A percentile compares a stretch with the other conserved stretches of the same genome.
Evolutionary conservation across 345 rosid species (phyloP).

Genomic region (Pistacia vera): DNA sequence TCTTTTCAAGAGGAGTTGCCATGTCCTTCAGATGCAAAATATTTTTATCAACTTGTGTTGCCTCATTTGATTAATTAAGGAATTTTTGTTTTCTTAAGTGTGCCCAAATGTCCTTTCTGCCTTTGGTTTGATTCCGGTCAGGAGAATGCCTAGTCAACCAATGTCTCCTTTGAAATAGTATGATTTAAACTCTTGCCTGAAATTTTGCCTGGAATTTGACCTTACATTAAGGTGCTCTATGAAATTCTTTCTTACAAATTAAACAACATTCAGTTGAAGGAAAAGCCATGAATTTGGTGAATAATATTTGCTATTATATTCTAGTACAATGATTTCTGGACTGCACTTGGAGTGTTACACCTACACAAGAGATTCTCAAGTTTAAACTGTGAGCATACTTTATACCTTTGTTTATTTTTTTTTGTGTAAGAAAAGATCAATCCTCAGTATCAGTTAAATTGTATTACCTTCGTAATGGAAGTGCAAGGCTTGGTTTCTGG

Average conservation of each 20-base stretch:
- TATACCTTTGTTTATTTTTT: neutral
- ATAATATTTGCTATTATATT: too few relatives aligned
- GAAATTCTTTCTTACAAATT: too few relatives aligned
- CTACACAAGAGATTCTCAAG: neutral
- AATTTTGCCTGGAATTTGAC: too few relatives aligned
- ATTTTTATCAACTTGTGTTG: neutral
- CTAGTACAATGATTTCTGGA: too few relatives aligned
- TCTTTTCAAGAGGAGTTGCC: neutral
- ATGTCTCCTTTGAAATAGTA: too few relatives aligned
- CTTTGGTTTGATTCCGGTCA: neutral
- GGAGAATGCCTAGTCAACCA: neutral
- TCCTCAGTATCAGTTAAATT: conserved; percentile 80
- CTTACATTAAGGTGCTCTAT: too few relatives aligned
- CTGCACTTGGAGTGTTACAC: too few relatives aligned
- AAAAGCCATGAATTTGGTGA: too few relatives aligned
- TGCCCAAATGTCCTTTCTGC: neutral
- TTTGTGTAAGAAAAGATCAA: conserved; percentile 87
- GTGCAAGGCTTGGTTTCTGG: conserved; percentile 97
- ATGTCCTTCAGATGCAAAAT: neutral
- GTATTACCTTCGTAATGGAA: conserved; percentile 90
- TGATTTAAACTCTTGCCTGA: too few relatives aligned
- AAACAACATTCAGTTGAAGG: too few relatives aligned
- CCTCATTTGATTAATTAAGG: neutral
- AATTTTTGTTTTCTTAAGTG: neutral
- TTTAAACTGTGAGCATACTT: neutral